Conservation (phyloP, 106 monocot genomes). For the Agapanthus africanus region DNA sequence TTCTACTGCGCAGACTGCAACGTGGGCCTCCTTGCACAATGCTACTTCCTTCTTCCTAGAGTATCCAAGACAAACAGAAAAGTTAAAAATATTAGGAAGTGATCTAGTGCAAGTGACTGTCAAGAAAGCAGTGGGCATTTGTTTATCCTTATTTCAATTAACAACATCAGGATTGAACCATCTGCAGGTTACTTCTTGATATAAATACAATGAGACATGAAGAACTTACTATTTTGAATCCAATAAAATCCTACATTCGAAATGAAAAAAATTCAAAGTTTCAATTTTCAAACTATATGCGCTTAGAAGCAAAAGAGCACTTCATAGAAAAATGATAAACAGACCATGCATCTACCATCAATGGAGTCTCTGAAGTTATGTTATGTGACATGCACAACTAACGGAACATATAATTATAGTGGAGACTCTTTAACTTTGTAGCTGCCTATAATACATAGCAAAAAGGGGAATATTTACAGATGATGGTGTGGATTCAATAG, state of each 20-base stretch:
- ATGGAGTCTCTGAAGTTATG: neutral
- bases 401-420: too few species aligned
- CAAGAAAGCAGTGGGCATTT: neutral
- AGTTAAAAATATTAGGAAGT: neutral
- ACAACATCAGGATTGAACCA: neutral
- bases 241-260: neutral
- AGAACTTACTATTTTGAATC: neutral
- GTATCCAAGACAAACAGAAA: neutral
- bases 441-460: neutral
- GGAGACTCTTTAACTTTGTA: neutral
- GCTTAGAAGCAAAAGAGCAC: neutral
- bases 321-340: neutral
- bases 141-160: neutral
- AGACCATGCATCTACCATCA: neutral
- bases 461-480: neutral
- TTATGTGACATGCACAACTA: neutral
- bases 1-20: slow-evolving; percentile 85
- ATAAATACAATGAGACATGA: neutral
- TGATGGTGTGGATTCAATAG: neutral
- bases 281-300: too few species aligned
- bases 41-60: slow-evolving; percentile 75
- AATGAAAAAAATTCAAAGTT: neutral
- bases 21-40: slow-evolving; percentile 91
- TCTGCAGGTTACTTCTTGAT: neutral
- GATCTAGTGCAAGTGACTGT: neutral